Evolutionary conservation across 768 basidiomycete species (phyloP), one percentile per base, ranked within the genome.

Genomic region (Mycena sanguinolenta): DNA sequence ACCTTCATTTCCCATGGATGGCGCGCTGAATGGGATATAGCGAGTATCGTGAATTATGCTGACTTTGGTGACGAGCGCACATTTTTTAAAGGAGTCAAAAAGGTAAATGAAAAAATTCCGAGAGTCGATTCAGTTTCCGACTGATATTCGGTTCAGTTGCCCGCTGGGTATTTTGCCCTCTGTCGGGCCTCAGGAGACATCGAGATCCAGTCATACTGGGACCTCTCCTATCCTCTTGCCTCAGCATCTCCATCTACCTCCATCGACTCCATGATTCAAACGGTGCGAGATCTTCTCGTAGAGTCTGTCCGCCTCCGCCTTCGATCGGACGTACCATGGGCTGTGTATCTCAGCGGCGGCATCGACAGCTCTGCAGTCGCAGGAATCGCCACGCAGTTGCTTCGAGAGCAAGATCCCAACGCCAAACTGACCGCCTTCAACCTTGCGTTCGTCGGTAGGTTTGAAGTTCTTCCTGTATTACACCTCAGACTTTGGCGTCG

Each of bases 151-250:
- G 8, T 25, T 0, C 17, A 72, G 71, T n/a, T 72, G 21, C 21
- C 59, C 23, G 53, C 67, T 2, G 64, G 64, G 1, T 19, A 72
- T 25, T 44, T 65, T n/a, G 67, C 63, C 9, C 2, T 71, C 49
- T 69, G 60, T 38, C 21, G 67, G 0, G 23, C 59, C 10, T 54
- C 66, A 17, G 73, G 73, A 27, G 4, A 58, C 32, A 36, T 74
- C 30, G 28, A 62, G n/a, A n/a, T n/a, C n/a, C n/a, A n/a, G n/a
- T n/a, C n/a, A n/a, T n/a, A n/a, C n/a, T n/a, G n/a, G n/a, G n/a
- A n/a, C n/a, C n/a, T n/a, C n/a, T n/a, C n/a, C n/a, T n/a, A n/a
- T n/a, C n/a, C n/a, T n/a, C n/a, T n/a, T n/a, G n/a, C n/a, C n/a
- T n/a, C n/a, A n/a, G n/a, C n/a, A n/a, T n/a, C n/a, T n/a, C n/a